Conservation (phyloP, 768 basidiomycete species). For the Boletus rufocinnamomeus region DNA sequence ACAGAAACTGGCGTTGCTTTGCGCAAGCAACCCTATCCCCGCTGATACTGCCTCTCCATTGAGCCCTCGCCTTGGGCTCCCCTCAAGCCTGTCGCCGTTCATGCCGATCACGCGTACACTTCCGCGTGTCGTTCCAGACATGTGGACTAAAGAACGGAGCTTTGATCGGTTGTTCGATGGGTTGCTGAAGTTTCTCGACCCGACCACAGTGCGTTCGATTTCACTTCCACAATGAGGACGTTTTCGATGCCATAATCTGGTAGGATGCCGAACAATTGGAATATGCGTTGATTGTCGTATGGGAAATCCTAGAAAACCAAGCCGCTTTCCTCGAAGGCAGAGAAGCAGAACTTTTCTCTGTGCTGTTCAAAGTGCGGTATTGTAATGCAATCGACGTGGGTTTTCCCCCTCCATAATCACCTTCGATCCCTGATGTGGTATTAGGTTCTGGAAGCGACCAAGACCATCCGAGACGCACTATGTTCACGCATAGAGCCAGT, state of each 20-base stretch:
- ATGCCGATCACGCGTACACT: constrained; percentile 38
- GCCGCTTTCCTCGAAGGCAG: constrained; percentile 71
- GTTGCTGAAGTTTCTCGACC: constrained; percentile 62
- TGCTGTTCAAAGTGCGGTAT: constrained; percentile 71
- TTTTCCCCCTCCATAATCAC: not conserved
- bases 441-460: constrained; percentile 83
- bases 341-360: constrained; percentile 74
- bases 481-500: constrained; percentile 76
- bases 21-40: constrained; percentile 55
- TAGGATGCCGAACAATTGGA: constrained; percentile 69
- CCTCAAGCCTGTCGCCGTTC: constrained; percentile 61
- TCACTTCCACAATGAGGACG: not conserved
- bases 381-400: constrained; percentile 71
- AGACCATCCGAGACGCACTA: constrained; percentile 74
- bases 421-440: not conserved
- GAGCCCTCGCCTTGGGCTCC: constrained; percentile 52
- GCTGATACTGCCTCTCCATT: constrained; percentile 48
- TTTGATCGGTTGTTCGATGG: constrained; percentile 73
- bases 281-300: constrained; percentile 78
- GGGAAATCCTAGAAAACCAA: constrained; percentile 83
- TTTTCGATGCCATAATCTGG: constrained; percentile 5
- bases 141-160: constrained; percentile 73
- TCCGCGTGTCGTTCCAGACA: constrained; percentile 49
- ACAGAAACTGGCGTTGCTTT: constrained; percentile 66
- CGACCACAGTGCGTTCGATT: constrained; percentile 53